Evolutionary conservation across 768 basidiomycete genomes (phyloP), one percentile per base, ranked within the genome.

Genomic region (Lactifluus echinatus): DNA sequence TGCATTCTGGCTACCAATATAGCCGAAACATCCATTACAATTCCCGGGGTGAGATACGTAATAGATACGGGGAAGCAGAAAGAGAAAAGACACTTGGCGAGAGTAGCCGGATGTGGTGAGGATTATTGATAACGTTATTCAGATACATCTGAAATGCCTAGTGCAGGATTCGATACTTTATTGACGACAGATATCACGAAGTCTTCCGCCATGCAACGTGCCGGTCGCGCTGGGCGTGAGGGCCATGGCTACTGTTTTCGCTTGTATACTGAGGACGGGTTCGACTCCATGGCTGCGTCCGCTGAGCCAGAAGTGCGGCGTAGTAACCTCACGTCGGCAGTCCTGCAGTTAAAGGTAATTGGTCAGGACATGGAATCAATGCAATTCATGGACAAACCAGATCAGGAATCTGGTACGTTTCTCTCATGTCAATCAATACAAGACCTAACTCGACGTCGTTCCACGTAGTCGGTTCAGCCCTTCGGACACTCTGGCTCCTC

Each of bases 1-100:
- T 89, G 93, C 71, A 92, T 99, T 61, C 76, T 99, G 37, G 87
- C 96, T 2, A 99, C 96, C 17, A 99, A 98, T 70, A 94, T 99
- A 57, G 96, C 96, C 11, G 96, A 99, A 71, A 98, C 96, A 0
- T 91, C 89, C 12, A 92, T 99, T 68, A 98, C 96, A 14, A 96
- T 99, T 66, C 93, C 94, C 3, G 93, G 93, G 0, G 85, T 99
- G 55, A 87, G 82, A 65, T 98, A 90, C 69, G 94, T 99, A 7
- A 89, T 99, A 37, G 96, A 99, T 71, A 88, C 92, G 0, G 96
- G 96, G 2, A 87, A 93, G 69, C 90, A 87, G 67, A 99, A 98
- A 70, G 94, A 97, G 73, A 96, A 95, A 71, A 79, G 86, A 58
- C 93, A 86, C 67, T 69, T 95, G 21, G 81, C 85, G 11, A 76